Evolutionary conservation across 805 yeast species (phyloP).

Genomic region (Blastobotrys terrestris): DNA sequence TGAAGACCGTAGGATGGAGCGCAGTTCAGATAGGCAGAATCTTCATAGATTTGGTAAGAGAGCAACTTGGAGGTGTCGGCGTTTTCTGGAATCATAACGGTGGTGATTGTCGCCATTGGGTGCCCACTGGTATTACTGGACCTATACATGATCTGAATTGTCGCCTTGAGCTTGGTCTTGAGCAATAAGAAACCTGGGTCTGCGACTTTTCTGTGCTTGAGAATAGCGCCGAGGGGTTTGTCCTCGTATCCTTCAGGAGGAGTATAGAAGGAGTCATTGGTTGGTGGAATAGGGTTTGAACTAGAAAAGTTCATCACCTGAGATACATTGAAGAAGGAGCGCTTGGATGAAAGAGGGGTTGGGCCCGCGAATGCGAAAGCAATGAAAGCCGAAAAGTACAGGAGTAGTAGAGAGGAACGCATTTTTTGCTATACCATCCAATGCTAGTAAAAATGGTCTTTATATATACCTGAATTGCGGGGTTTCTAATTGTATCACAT

Average conservation of each 20-base stretch:
- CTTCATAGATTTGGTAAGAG: slow-evolving; percentile 24
- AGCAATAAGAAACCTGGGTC: slow-evolving; percentile 2
- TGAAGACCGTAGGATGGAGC: slow-evolving; percentile 23
- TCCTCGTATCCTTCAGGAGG: slow-evolving; percentile 9
- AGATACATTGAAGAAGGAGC: not conserved
- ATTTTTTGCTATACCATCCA: not conserved
- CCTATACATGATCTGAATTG: slow-evolving; percentile 24
- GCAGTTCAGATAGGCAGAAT: slow-evolving; percentile 19
- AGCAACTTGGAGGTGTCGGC: slow-evolving; percentile 15
- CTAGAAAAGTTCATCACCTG: not conserved
- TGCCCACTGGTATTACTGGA: slow-evolving; percentile 24
- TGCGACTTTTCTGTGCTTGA: slow-evolving; percentile 1
- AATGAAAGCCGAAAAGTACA: not conserved
- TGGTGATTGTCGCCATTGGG: slow-evolving; percentile 20
- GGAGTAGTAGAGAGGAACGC: not conserved
- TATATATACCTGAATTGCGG: not conserved
- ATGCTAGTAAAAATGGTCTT: not conserved
- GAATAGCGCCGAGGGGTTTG: slow-evolving; percentile 5
- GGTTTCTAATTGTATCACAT: not conserved
- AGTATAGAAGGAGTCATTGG: slow-evolving; percentile 9
- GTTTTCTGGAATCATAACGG: slow-evolving; percentile 16
- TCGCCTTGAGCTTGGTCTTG: slow-evolving; percentile 7
- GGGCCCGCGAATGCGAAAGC: not conserved
- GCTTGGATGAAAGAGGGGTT: no score
- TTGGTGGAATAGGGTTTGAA: slow-evolving; percentile 4